Percentiles rank a stretch among this genome's conserved stretches.
These are phyloP conservation scores for Fagopyrum esculentum DNA, from an alignment of 148 eudicot genomes.

Conservation along the genomic window DNA sequence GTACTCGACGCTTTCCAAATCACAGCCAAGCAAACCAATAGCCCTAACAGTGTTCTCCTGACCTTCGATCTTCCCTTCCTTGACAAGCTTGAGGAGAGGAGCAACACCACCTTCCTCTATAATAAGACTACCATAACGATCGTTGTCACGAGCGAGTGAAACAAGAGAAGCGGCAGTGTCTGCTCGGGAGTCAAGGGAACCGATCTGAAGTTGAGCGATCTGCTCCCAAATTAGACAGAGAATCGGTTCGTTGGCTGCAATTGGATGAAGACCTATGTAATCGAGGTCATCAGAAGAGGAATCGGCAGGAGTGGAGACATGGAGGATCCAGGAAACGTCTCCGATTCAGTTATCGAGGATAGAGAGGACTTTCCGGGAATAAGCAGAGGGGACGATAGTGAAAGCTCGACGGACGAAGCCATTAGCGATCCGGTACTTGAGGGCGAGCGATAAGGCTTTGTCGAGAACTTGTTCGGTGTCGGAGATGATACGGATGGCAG, in stretches of 20 bases:
- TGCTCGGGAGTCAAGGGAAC: too few relatives aligned
- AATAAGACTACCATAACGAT: conserved; percentile 72
- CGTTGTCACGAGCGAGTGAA: conserved; percentile 75
- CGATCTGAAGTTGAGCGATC: too few relatives aligned
- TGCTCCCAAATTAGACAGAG: too few relatives aligned
- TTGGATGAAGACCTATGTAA: conserved; percentile 74
- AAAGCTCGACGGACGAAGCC: conserved; percentile 18
- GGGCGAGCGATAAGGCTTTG: neutral
- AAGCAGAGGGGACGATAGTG: conserved; percentile 4
- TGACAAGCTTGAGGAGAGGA: conserved; percentile 54
- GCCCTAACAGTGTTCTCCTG: conserved; percentile 86
- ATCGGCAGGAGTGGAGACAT: conserved; percentile 8
- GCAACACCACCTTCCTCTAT: conserved; percentile 90
- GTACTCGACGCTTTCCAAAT: conserved; percentile 68
- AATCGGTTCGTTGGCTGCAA: conserved; percentile 86
- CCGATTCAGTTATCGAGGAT: conserved; percentile 10
- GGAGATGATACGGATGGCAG: conserved; percentile 1
- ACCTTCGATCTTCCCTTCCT: conserved; percentile 73
- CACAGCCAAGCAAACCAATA: conserved; percentile 60
- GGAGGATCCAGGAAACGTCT: conserved; percentile 23
- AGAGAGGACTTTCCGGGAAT: conserved; percentile 8
- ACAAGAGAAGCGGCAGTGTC: too few relatives aligned
- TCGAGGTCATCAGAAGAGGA: conserved; percentile 25
- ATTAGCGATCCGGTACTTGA: neutral
- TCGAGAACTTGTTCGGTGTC: conserved; percentile 9